Evolutionary conservation across 768 basidiomycete species (phyloP).

Genomic region (Peribolospora kevripleyi): DNA sequence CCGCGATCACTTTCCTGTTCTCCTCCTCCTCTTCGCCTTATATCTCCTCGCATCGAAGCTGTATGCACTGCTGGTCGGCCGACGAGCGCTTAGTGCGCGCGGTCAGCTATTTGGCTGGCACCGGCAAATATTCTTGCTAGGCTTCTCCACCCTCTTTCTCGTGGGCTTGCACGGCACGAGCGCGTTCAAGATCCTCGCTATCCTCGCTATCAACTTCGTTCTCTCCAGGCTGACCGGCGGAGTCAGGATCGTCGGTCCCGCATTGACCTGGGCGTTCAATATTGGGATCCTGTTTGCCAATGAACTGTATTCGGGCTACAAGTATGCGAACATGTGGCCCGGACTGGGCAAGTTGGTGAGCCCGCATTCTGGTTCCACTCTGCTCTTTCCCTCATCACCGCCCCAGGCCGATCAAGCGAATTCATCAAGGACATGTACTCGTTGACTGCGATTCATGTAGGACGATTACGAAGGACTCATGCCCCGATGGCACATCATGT

Average conservation of each 20-base stretch:
- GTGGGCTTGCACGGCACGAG: slow-evolving; percentile 57
- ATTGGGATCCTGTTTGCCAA: slow-evolving; percentile 46
- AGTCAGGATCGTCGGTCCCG: slow-evolving; percentile 25
- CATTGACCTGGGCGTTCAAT: slow-evolving; percentile 53
- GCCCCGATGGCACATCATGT: slow-evolving; percentile 75
- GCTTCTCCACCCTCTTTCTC: slow-evolving; percentile 41
- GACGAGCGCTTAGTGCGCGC: slow-evolving; percentile 2
- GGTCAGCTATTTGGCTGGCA: slow-evolving; percentile 16
- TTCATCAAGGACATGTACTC: slow-evolving; percentile 7
- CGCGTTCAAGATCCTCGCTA: slow-evolving; percentile 45
- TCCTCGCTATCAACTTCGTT: slow-evolving; percentile 44
- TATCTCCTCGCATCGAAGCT: slow-evolving; percentile 35
- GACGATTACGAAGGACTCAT: slow-evolving; percentile 32
- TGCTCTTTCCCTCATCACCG: not conserved
- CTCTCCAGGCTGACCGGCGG: slow-evolving; percentile 29
- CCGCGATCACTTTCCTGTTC: slow-evolving; percentile 46
- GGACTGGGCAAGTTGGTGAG: slow-evolving; percentile 38
- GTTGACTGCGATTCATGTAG: not conserved
- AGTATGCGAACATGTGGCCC: slow-evolving; percentile 33
- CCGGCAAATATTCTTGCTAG: slow-evolving; percentile 33
- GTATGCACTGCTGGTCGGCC: slow-evolving; percentile 20
- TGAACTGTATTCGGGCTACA: slow-evolving; percentile 50
- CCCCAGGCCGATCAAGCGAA: too few species aligned
- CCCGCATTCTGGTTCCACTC: not conserved
- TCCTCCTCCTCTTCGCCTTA: slow-evolving; percentile 29